These are phyloP conservation scores for Phalaenopsis aphrodite DNA, from an alignment of 106 monocot genomes.

Conservation along the genomic window DNA sequence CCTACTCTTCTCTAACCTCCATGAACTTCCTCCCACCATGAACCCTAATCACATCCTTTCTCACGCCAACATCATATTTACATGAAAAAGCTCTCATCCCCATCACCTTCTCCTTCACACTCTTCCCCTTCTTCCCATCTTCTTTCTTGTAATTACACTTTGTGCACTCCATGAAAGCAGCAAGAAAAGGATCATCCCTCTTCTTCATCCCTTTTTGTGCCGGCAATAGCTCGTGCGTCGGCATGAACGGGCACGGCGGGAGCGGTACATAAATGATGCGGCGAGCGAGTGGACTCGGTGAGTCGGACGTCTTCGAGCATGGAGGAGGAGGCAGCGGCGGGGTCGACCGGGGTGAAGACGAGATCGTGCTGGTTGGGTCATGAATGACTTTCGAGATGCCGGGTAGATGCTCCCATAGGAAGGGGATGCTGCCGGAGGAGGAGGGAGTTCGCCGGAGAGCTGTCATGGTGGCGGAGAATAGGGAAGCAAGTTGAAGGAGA, in stretches of 20 bases:
- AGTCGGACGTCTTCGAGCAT: not conserved
- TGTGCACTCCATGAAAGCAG: slow-evolving; percentile 11
- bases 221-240: not conserved
- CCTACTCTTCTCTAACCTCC: not conserved
- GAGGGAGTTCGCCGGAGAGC: not conserved
- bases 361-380: not conserved
- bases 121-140: not conserved
- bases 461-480: not conserved
- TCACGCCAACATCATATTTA: slow-evolving; percentile 9
- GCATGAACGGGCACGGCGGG: slow-evolving; percentile 3
- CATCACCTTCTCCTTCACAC: not conserved
- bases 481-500: no score
- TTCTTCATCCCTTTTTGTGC: not conserved
- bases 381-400: not conserved
- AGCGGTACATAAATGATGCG: slow-evolving; percentile 2
- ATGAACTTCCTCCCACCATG: not conserved
- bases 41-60: slow-evolving; percentile 3
- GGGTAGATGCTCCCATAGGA: slow-evolving; percentile 14
- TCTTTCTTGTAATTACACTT: not conserved
- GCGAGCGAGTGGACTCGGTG: not conserved
- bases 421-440: slow-evolving; percentile 5
- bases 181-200: slow-evolving; percentile 9
- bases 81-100: not conserved
- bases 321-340: slow-evolving; percentile 1
- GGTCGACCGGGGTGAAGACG: not conserved